Evolutionary conservation across 208 protist genomes (phyloP).

Genomic region (Leishmania turanica): DNA sequence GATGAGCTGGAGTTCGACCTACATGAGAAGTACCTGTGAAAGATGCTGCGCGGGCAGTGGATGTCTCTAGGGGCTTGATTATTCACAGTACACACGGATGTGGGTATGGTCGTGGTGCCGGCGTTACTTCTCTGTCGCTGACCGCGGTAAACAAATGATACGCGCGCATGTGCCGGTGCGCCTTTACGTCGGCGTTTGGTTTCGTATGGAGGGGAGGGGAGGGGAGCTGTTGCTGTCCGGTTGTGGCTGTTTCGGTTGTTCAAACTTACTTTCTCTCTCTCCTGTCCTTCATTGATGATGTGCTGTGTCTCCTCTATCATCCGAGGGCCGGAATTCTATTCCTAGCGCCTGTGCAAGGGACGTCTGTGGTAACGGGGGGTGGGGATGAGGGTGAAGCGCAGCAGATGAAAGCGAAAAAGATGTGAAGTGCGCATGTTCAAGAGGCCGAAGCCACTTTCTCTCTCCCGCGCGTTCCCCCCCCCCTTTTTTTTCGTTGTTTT

Average conservation of each 20-base stretch:
- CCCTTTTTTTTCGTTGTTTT: background rate
- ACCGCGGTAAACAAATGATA: background rate
- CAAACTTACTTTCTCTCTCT: background rate
- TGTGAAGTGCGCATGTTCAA: background rate
- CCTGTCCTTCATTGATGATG: background rate
- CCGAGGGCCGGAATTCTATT: background rate
- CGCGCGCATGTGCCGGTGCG: background rate
- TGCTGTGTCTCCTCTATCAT: background rate
- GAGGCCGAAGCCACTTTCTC: background rate
- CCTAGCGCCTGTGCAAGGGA: background rate
- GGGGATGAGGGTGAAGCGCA: background rate
- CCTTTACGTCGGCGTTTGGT: no score
- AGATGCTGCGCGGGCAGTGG: background rate
- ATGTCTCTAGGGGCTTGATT: background rate
- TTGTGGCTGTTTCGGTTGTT: background rate
- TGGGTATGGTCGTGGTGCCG: background rate
- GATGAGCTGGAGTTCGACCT: conserved; percentile 43
- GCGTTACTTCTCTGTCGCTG: background rate
- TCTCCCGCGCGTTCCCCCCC: background rate
- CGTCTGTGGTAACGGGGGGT: background rate
- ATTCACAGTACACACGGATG: background rate
- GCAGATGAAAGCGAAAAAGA: background rate
- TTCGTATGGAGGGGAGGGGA: background rate
- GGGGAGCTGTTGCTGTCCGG: background rate
- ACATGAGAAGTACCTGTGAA: conserved; percentile 32